These are phyloP conservation scores for Rhodotorula graminis DNA, from an alignment of 768 basidiomycete genomes.

Conservation along the genomic window DNA sequence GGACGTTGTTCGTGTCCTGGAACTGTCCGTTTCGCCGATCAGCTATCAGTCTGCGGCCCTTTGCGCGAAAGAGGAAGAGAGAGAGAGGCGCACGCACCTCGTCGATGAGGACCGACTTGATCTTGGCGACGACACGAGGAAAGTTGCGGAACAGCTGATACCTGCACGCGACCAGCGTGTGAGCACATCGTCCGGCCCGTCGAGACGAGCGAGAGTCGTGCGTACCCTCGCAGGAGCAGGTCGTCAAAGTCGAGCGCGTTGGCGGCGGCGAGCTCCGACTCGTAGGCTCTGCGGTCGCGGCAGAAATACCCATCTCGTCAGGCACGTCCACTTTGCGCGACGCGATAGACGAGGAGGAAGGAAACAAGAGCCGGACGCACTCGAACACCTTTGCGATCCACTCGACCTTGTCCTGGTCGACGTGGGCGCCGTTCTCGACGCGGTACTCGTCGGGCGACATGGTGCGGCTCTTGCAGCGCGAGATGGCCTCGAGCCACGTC, in stretches of 20 bases:
- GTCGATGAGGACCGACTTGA: constrained; percentile 55
- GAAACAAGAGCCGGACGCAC: constrained; percentile 13
- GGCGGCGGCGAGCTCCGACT: constrained; percentile 56
- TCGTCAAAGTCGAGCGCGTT: constrained; percentile 87
- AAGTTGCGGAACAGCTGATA: constrained; percentile 52
- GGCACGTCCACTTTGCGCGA: too few relatives aligned
- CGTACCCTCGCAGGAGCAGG: constrained; percentile 61
- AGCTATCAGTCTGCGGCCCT: too few relatives aligned
- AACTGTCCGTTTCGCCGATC: too few relatives aligned
- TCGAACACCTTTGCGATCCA: constrained; percentile 27
- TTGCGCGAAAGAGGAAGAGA: background rate
- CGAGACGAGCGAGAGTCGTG: constrained; percentile 54
- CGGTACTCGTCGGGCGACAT: constrained; percentile 55
- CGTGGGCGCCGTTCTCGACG: constrained; percentile 25
- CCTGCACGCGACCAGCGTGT: background rate
- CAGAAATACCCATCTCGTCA: constrained; percentile 49
- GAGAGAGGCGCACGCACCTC: constrained; percentile 6
- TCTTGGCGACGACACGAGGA: constrained; percentile 56
- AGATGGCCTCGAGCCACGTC: constrained; percentile 60
- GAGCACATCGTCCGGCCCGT: too few relatives aligned
- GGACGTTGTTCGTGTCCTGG: constrained; percentile 75
- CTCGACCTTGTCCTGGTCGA: constrained; percentile 48
- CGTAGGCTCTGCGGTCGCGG: constrained; percentile 56
- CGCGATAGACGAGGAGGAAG: too few relatives aligned
- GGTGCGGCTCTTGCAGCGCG: constrained; percentile 65